phyloP scores from a whole-genome alignment of 768 basidiomycete genomes.

The Trametes meyenii region DNA sequence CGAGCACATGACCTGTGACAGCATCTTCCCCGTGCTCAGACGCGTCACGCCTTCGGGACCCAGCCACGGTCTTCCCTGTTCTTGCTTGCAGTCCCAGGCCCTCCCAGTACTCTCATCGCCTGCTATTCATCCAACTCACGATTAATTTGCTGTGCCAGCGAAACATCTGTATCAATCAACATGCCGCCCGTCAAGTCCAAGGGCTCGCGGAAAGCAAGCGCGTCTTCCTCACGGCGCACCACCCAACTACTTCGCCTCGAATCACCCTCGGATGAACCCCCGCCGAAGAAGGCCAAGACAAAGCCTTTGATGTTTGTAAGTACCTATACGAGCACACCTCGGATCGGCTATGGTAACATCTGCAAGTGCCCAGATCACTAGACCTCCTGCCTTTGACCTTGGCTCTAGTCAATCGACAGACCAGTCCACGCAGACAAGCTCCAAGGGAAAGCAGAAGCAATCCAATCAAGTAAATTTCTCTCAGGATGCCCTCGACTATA shows the following conservation, averaged over 20 bases:
- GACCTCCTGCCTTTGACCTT: slow-evolving; percentile 28
- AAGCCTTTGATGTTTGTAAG: slow-evolving; percentile 29
- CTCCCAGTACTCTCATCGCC: background rate
- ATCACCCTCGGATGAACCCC: slow-evolving; percentile 12
- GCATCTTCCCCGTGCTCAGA: too few relatives aligned
- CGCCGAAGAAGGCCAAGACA: slow-evolving; percentile 31
- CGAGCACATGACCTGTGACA: too few relatives aligned
- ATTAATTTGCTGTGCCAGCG: background rate
- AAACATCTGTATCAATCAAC: background rate
- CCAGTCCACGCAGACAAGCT: slow-evolving; percentile 10
- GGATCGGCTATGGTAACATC: background rate
- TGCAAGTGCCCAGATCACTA: slow-evolving; percentile 23
- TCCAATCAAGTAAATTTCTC: background rate
- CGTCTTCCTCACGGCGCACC: slow-evolving; percentile 5
- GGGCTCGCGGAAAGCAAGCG: background rate
- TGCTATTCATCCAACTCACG: background rate
- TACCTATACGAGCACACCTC: background rate
- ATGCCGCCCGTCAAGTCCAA: slow-evolving; percentile 13
- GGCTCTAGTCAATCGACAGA: slow-evolving; percentile 14
- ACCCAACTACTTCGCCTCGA: background rate
- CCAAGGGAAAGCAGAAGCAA: slow-evolving; percentile 32
- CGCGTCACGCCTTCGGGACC: too few relatives aligned
- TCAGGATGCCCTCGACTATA: background rate
- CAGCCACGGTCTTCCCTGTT: too few relatives aligned
- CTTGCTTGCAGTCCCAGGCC: too few relatives aligned